These are phyloP conservation scores for Pleurotus ostreatus DNA, from an alignment of 768 basidiomycete genomes.

Conservation along the genomic window DNA sequence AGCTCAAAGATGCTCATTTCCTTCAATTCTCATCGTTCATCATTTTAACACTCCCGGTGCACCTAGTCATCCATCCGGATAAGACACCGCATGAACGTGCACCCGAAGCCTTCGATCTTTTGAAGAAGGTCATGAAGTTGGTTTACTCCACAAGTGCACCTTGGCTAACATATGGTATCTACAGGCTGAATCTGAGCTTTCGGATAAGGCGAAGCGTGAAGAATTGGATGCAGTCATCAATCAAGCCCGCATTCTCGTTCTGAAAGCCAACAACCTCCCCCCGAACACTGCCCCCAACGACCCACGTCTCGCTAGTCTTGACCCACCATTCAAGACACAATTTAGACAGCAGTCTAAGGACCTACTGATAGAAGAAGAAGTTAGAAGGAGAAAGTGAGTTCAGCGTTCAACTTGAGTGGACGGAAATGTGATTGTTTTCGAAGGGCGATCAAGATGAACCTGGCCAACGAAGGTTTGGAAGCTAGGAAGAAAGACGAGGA, in stretches of 20 bases:
- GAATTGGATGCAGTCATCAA: conserved; percentile 78
- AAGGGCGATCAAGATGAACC: conserved; percentile 85
- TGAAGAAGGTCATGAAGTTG: conserved; percentile 71
- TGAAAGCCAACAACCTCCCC: conserved; percentile 63
- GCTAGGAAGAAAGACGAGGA: conserved; percentile 94
- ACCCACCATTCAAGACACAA: conserved; percentile 64
- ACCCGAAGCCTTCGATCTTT: conserved; percentile 88
- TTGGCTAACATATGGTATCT: background rate
- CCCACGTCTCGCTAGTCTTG: conserved; percentile 44
- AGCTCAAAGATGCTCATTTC: conserved; percentile 1
- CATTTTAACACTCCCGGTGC: conserved; percentile 4
- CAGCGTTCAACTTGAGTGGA: background rate
- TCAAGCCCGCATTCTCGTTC: conserved; percentile 65
- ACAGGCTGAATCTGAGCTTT: conserved; percentile 82
- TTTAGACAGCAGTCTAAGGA: conserved; percentile 76
- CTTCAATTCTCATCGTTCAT: background rate
- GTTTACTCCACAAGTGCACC: background rate
- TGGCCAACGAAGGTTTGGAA: conserved; percentile 89
- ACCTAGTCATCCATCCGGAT: conserved; percentile 94
- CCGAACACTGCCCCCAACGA: conserved; percentile 56
- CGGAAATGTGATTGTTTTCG: conserved; percentile 1
- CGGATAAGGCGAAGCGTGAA: conserved; percentile 73
- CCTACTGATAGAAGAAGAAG: conserved; percentile 85
- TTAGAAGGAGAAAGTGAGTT: conserved; percentile 76
- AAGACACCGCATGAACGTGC: conserved; percentile 87